phyloP scores from a whole-genome alignment of 306 rosid species.

The Pterocarpus macrocarpus region DNA sequence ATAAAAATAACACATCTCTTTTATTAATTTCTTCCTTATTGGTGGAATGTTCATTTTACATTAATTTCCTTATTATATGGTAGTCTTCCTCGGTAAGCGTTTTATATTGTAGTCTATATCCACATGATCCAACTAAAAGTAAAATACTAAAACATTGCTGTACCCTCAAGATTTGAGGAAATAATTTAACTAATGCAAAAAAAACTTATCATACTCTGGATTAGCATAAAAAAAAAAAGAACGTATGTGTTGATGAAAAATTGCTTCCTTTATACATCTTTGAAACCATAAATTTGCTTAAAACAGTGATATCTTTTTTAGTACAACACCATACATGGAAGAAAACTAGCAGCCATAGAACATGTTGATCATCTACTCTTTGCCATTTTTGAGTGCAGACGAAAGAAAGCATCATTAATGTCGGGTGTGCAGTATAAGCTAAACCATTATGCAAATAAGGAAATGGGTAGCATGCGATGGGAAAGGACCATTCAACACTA shows the following conservation, averaged over 20 bases:
- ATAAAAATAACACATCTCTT: too few species aligned
- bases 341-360: constrained; percentile 20
- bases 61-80: background rate
- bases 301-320: constrained; percentile 11
- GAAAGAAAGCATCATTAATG: constrained; percentile 22
- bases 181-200: background rate
- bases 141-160: background rate
- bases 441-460: constrained; percentile 14
- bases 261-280: background rate
- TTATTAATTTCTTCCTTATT: background rate
- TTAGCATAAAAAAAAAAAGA: background rate
- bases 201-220: background rate
- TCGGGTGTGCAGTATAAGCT: constrained; percentile 34
- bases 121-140: background rate
- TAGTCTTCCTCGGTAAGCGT: background rate
- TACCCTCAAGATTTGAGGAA: background rate
- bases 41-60: background rate
- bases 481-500: constrained; percentile 34
- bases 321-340: constrained; percentile 18
- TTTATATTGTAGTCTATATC: background rate
- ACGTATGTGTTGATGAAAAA: background rate
- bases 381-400: background rate
- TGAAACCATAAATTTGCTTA: constrained; percentile 45
- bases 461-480: constrained; percentile 24
- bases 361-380: background rate